These are phyloP conservation scores for Blastosporella zonata DNA, from an alignment of 1,284 basidiomycete species.

Conservation along the genomic window DNA sequence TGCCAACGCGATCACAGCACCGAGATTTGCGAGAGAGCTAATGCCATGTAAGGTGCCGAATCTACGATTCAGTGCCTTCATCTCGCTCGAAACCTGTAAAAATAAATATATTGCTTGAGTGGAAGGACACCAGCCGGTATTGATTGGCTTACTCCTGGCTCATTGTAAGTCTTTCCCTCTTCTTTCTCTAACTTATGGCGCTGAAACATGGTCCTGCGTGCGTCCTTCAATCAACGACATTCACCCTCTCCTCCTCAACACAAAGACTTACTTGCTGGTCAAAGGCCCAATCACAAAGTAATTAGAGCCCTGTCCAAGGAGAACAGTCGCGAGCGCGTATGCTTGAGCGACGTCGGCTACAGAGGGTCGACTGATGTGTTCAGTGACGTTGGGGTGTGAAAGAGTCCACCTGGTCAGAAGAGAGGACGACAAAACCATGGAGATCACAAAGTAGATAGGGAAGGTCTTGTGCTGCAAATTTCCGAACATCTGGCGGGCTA, in stretches of 20 bases:
- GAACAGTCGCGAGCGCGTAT: slow-evolving; percentile 53
- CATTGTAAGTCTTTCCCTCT: slow-evolving; percentile 68
- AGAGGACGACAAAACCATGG: slow-evolving; percentile 50
- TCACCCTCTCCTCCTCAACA: slow-evolving; percentile 1
- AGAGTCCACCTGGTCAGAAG: slow-evolving; percentile 63
- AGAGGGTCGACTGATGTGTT: slow-evolving; percentile 44
- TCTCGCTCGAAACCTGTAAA: slow-evolving; percentile 59
- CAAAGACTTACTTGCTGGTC: slow-evolving; percentile 59
- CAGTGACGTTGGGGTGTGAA: slow-evolving; percentile 60
- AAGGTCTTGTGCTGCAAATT: slow-evolving; percentile 71
- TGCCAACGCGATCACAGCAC: slow-evolving; percentile 55
- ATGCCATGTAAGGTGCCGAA: slow-evolving; percentile 69
- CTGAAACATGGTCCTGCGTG: slow-evolving; percentile 67
- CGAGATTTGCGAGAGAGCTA: slow-evolving; percentile 64
- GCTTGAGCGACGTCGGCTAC: slow-evolving; percentile 68
- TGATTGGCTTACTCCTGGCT: slow-evolving; percentile 45
- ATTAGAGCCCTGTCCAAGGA: slow-evolving; percentile 54
- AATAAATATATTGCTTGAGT: not conserved
- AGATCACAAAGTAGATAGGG: slow-evolving; percentile 72
- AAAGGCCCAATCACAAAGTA: slow-evolving; percentile 60
- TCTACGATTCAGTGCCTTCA: slow-evolving; percentile 64
- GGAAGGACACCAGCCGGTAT: not conserved
- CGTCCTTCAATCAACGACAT: slow-evolving; percentile 2
- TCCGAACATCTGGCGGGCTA: slow-evolving; percentile 73
- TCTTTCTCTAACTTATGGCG: slow-evolving; percentile 71